These are phyloP conservation scores for Cicer judaicum DNA, from an alignment of 306 rosid genomes.

Conservation along the genomic window DNA sequence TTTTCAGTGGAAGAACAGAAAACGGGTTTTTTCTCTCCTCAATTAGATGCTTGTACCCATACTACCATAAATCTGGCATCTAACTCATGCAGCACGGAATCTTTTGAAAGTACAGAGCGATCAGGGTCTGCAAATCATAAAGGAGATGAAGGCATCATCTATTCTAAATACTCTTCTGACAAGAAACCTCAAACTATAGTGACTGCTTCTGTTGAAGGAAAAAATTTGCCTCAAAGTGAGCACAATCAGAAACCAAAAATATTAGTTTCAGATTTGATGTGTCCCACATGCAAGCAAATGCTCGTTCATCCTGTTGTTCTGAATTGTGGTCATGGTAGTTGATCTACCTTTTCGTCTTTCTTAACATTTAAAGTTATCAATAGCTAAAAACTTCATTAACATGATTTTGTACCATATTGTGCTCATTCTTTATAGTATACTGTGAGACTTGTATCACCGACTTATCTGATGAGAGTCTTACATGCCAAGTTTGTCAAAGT, in stretches of 20 bases:
- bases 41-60: slow-evolving; percentile 49
- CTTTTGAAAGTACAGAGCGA: slow-evolving; percentile 38
- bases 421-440: slow-evolving; percentile 54
- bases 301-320: slow-evolving; percentile 73
- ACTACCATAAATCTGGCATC: slow-evolving; percentile 27
- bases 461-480: slow-evolving; percentile 51
- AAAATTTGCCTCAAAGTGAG: slow-evolving; percentile 42
- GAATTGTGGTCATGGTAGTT: slow-evolving; percentile 86
- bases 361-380: slow-evolving; percentile 26
- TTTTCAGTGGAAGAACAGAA: slow-evolving; percentile 68
- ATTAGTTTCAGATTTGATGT: slow-evolving; percentile 63
- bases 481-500: slow-evolving; percentile 74
- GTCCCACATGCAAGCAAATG: slow-evolving; percentile 69
- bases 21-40: slow-evolving; percentile 55
- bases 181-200: slow-evolving; percentile 46
- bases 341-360: slow-evolving; percentile 21
- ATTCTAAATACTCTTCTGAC: slow-evolving; percentile 24
- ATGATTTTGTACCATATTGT: slow-evolving; percentile 9
- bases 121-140: slow-evolving; percentile 38
- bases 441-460: slow-evolving; percentile 65
- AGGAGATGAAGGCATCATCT: slow-evolving; percentile 34
- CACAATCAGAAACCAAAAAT: slow-evolving; percentile 43
- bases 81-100: slow-evolving; percentile 32
- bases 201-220: slow-evolving; percentile 44
- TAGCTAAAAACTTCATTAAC: slow-evolving; percentile 24